Conservation (phyloP, 371 early-diverging fungal species). For the Apophysomyces elegans region DNA sequence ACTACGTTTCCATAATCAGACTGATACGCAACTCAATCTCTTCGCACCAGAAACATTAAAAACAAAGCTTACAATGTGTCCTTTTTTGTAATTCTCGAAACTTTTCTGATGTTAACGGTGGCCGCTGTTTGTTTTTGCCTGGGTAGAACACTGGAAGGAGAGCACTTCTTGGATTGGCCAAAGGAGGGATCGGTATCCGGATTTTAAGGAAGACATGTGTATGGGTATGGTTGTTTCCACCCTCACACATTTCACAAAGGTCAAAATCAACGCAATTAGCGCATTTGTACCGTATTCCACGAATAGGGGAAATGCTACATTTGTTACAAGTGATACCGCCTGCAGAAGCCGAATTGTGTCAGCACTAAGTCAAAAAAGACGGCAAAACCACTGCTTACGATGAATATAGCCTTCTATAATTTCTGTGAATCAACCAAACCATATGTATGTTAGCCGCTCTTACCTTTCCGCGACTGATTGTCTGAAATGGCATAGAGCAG, state of each 20-base stretch:
- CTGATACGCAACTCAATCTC: too few species aligned
- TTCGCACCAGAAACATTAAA: too few species aligned
- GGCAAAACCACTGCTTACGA: slow-evolving; percentile 42
- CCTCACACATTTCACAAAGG: slow-evolving; percentile 93
- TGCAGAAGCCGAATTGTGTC: slow-evolving; percentile 18
- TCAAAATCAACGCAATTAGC: slow-evolving; percentile 93
- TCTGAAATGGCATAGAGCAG: slow-evolving; percentile 88
- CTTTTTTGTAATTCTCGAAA: slow-evolving; percentile 56
- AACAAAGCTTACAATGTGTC: slow-evolving; percentile 71
- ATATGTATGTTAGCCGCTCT: not conserved
- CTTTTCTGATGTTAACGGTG: slow-evolving; percentile 37
- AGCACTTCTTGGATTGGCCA: slow-evolving; percentile 85
- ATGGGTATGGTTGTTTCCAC: slow-evolving; percentile 70
- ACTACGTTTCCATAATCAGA: slow-evolving; percentile 44
- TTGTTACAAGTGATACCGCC: slow-evolving; percentile 93
- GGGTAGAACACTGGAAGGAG: slow-evolving; percentile 87
- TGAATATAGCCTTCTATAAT: slow-evolving; percentile 80
- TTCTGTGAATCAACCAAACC: not conserved
- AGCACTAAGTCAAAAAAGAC: not conserved
- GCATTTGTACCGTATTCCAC: slow-evolving; percentile 92
- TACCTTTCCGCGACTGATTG: slow-evolving; percentile 87
- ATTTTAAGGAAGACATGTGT: slow-evolving; percentile 93
- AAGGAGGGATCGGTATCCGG: slow-evolving; percentile 91
- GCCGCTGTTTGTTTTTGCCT: slow-evolving; percentile 39
- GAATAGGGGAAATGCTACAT: slow-evolving; percentile 85